phyloP scores from a whole-genome alignment of 2,329 filamentous ascomycete genomes.

The Pseudocercospora vitis region DNA sequence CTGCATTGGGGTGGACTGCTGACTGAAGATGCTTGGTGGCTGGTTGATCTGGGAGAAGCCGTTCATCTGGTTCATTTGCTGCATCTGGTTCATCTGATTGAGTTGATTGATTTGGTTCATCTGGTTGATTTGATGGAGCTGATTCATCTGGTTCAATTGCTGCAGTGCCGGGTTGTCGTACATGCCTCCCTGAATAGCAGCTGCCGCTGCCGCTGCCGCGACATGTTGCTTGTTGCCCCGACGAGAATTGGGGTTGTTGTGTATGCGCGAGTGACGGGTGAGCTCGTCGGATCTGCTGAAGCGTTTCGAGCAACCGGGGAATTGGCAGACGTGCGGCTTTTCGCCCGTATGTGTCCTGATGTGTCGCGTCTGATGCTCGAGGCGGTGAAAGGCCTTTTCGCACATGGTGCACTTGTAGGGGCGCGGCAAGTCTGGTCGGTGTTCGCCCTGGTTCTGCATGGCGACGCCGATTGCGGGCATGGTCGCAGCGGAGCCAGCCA shows the following conservation, averaged over 20 bases:
- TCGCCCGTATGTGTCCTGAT: conserved; percentile 97
- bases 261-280: conserved; percentile 94
- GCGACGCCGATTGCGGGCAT: conserved; percentile 51
- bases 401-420: conserved; percentile 98
- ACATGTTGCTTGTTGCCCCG: conserved; percentile 81
- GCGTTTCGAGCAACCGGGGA: conserved; percentile 92
- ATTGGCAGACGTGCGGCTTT: conserved; percentile 95
- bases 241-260: conserved; percentile 97
- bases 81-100: conserved; percentile 31
- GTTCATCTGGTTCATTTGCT: conserved; percentile 28
- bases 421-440: conserved; percentile 81
- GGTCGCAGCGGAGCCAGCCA: conserved; percentile 50
- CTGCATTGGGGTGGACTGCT: conserved; percentile 14
- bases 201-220: conserved; percentile 58
- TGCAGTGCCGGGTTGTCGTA: conserved; percentile 50
- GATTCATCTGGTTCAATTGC: conserved; percentile 60
- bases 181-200: conserved; percentile 53
- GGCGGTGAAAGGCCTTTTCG: conserved; percentile 96
- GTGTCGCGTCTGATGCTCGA: conserved; percentile 90
- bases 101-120: conserved; percentile 58
- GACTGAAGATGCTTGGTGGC: conserved; percentile 11
- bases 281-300: conserved; percentile 96
- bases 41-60: conserved; percentile 20
- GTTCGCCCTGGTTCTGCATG: conserved; percentile 65
- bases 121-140: conserved; percentile 71